Evolutionary conservation across 257 asterid genomes (phyloP), one percentile per base, ranked within the genome.

Genomic region (Solanum ossicruentum): DNA sequence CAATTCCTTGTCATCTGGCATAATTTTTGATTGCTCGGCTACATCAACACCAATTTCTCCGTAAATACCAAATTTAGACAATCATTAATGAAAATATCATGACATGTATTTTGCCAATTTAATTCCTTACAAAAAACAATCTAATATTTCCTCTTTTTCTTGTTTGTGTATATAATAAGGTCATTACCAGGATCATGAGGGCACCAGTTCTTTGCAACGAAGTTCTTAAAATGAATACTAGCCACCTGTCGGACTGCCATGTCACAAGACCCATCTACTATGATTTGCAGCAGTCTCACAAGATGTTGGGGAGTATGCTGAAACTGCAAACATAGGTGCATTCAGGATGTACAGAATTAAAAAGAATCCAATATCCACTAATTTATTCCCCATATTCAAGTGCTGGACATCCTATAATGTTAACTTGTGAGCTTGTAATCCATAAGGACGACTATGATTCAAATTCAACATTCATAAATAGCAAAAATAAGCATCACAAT

Each of bases 281-380:
- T 92, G 83, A 97, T 95, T 94, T 95, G 99, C 94, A 97, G 86
- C 88, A 97, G 90, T 90, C 99, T 97, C 87, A 97, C 98, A 88
- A 97, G 89, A 91, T 97, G 99, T 91, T 94, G 99, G 12, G 98
- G 99, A 10, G 95, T 90, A 85, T 85, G 88, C 85, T 97, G 98
- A 88, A 89, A 88, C 99, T 97, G 97, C 91, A 93, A 32, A 54
- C 41, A 39, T 17, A 28, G 65, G 49, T 28, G 83, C 83, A 78
- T 26, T 78, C 83, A 78, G 49, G 83, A 28, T 52, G 7, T 81
- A 82, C 26, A 86, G 85, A 73, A 85, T 70, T 66, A 82, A 57
- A 1, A 49, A 63, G 41, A 39, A 55, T 43, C 21, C 72, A 54
- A 87, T 80, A 28, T 67, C 60, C 75, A 81, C 61, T 49, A 15